phyloP scores from a whole-genome alignment of 805 yeast species.

The Wilhelminamyces savonicus region DNA sequence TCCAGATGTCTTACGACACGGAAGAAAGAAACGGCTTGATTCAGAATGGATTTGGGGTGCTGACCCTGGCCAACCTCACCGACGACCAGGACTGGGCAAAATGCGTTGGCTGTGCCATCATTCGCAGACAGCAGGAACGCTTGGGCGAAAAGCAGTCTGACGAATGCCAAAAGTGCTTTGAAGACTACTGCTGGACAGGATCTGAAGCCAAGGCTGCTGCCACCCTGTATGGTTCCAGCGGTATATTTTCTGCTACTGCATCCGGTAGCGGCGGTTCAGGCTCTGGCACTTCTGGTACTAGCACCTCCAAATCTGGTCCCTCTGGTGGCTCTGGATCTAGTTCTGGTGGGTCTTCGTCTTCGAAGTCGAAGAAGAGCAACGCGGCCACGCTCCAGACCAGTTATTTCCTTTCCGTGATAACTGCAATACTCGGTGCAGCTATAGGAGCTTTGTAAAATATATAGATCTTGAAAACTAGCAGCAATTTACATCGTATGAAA shows the following conservation, averaged over 20 bases:
- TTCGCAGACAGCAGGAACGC: slow-evolving; percentile 17
- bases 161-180: slow-evolving; percentile 15
- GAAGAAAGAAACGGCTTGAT: slow-evolving; percentile 10
- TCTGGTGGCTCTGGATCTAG: too few species aligned
- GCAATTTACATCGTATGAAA: too few species aligned
- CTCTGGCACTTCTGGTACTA: too few species aligned
- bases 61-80: slow-evolving; percentile 12
- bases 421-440: too few species aligned
- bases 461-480: too few species aligned
- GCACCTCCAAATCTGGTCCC: slow-evolving; percentile 4
- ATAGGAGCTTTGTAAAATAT: too few species aligned
- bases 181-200: slow-evolving; percentile 16
- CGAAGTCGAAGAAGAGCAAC: too few species aligned
- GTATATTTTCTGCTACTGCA: too few species aligned
- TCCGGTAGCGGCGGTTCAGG: too few species aligned
- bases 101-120: slow-evolving; percentile 21
- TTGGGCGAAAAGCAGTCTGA: slow-evolving; percentile 12
- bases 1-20: slow-evolving; percentile 14
- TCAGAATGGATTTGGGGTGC: slow-evolving; percentile 14
- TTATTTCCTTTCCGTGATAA: too few species aligned
- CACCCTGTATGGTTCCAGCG: background rate
- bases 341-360: too few species aligned
- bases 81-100: slow-evolving; percentile 14
- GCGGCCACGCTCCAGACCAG: too few species aligned
- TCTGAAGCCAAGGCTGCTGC: slow-evolving; percentile 7